phyloP scores from a whole-genome alignment of 2,329 filamentous ascomycete genomes.

The Teratosphaeria zuluensis region DNA sequence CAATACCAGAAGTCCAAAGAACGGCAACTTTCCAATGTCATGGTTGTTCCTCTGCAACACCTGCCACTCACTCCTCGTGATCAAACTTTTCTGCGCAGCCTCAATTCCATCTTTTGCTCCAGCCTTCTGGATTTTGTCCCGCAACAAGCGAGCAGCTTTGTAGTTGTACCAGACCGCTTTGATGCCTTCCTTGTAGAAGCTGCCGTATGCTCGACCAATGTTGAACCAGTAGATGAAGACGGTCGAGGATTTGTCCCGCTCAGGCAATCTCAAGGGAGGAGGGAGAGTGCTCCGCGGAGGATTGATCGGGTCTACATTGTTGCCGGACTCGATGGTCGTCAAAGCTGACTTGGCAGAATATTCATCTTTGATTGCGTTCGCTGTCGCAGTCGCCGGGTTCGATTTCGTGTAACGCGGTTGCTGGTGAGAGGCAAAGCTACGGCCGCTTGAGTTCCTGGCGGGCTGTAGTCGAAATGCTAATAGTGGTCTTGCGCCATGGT shows the following conservation, averaged over 20 bases:
- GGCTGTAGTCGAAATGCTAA: not conserved
- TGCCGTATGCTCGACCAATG: slow-evolving; percentile 64
- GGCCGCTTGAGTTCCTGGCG: not conserved
- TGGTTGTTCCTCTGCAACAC: slow-evolving; percentile 57
- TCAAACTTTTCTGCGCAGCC: slow-evolving; percentile 6
- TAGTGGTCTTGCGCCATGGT: slow-evolving; percentile 5
- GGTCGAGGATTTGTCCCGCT: slow-evolving; percentile 37
- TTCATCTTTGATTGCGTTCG: not conserved
- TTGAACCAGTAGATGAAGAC: slow-evolving; percentile 46
- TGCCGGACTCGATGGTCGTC: not conserved
- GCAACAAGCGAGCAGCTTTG: slow-evolving; percentile 34
- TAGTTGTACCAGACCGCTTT: slow-evolving; percentile 63
- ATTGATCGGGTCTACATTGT: slow-evolving; percentile 51
- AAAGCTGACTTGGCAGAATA: slow-evolving; percentile 7
- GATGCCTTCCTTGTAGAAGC: slow-evolving; percentile 82
- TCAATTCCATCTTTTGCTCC: slow-evolving; percentile 6
- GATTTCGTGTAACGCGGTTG: not conserved
- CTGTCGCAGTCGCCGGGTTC: not conserved
- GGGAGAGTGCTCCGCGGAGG: slow-evolving; percentile 65
- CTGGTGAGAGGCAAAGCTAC: slow-evolving; percentile 6
- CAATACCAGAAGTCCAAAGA: slow-evolving; percentile 66
- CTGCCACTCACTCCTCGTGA: slow-evolving; percentile 61
- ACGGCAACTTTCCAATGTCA: slow-evolving; percentile 67
- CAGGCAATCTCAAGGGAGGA: slow-evolving; percentile 55
- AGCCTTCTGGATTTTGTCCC: slow-evolving; percentile 35